Base-by-base conservation (phyloP, 1,284 basidiomycete genomes). In the Lignosus rhinocerotis region DNA sequence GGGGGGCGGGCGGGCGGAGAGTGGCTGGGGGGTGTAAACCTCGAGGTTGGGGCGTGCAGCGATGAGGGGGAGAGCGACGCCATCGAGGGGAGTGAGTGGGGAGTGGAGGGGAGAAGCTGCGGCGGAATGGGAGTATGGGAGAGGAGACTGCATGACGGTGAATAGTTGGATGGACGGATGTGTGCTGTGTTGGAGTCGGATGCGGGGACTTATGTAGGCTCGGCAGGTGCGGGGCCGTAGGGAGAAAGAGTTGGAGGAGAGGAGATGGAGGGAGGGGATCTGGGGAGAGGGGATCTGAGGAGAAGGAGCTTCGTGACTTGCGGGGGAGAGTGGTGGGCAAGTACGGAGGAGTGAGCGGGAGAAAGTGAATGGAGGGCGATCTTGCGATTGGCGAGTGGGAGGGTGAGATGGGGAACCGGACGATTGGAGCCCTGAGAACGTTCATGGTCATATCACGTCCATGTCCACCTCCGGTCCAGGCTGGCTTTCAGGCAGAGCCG, bases 21-120 rank as follows among this genome's bases (percentile, higher is more conserved):
- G 17, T 12, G 21, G 9, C 21, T 52, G 48, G 36, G 48, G 52
- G 17, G 59, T 58, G 19, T 58, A 61, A 7, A 61, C 44, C 17
- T 63, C 51, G 38, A 60, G 54, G 34, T 59, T 54, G 2, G 62
- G 56, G 0, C 59, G 62, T 6, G 56, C 17, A 32, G 47, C 38
- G 21, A 34, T 48, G 2, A 41, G 17, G 7, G 50, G 39, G 44
- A 46, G 47, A n/a, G 52, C 49, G 30, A 51, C 43, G 47, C 43
- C 19, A 19, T 44, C 41, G 51, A 53, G 30, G 6, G 53, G 44
- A 2, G 54, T 32, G 19, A 51, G 53, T 7, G 54, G 36, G 25
- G 19, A 11, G 39, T 44, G 41, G 41, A 45, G 6, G 3, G 43
- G 39, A 21, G 51, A 38, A 21, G 43, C 32, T 8, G 45, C 42